Evolutionary conservation across 495 filamentous ascomycete species (phyloP).

Genomic region (Hypoxylon perforatum): DNA sequence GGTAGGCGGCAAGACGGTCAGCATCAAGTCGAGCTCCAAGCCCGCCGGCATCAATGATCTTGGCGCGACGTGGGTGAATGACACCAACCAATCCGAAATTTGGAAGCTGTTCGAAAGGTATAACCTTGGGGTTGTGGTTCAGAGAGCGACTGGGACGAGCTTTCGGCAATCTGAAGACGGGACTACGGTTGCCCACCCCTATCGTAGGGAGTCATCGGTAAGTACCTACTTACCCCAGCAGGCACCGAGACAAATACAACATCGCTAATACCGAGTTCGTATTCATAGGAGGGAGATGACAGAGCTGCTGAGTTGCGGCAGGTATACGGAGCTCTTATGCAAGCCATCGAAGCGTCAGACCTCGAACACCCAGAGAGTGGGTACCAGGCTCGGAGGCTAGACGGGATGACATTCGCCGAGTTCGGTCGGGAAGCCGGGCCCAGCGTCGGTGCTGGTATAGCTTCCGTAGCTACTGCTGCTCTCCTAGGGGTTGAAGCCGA

Average conservation of each 20-base stretch:
- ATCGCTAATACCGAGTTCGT: background rate
- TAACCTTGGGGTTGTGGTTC: constrained; percentile 51
- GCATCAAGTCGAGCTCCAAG: constrained; percentile 32
- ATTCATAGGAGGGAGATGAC: background rate
- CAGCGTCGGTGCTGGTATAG: constrained; percentile 33
- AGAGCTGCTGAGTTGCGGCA: constrained; percentile 2
- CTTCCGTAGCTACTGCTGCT: constrained; percentile 49
- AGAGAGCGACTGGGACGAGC: constrained; percentile 52
- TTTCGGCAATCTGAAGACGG: constrained; percentile 48
- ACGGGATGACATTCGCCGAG: constrained; percentile 39
- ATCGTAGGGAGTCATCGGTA: constrained; percentile 50
- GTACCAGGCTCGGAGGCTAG: constrained; percentile 45
- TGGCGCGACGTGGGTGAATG: constrained; percentile 63
- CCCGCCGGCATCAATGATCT: constrained; percentile 51
- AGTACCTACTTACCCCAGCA: too few relatives aligned
- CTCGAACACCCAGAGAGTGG: constrained; percentile 32
- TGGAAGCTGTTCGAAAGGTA: constrained; percentile 49
- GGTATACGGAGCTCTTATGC: constrained; percentile 22
- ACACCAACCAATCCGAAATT: constrained; percentile 57
- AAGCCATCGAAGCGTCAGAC: constrained; percentile 30
- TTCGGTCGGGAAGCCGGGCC: constrained; percentile 26
- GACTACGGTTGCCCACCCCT: constrained; percentile 34
- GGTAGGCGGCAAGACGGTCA: constrained; percentile 62
- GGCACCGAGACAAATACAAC: background rate
- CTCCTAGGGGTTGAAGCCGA: constrained; percentile 55